Evolutionary conservation across 2,329 filamentous ascomycete genomes (phyloP).

Genomic region (Phialophora verrucosa): DNA sequence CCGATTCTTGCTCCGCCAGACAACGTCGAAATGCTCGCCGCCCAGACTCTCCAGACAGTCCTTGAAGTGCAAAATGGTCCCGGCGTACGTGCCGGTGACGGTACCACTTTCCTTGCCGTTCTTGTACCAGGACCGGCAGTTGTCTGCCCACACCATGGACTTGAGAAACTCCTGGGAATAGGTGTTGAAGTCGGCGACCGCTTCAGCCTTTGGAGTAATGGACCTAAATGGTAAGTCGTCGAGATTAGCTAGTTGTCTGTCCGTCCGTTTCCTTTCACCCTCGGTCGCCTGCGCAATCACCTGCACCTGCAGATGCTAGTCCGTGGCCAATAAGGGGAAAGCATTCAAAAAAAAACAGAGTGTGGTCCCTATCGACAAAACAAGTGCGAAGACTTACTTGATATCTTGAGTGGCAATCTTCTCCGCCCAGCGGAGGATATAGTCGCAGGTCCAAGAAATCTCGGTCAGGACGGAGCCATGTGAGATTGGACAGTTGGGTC

Average conservation of each 20-base stretch:
- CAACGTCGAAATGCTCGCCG: conserved; percentile 40
- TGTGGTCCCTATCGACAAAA: conserved; percentile 30
- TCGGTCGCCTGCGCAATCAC: conserved; percentile 15
- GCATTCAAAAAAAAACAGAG: conserved; percentile 17
- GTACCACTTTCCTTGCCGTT: conserved; percentile 37
- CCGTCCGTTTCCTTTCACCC: conserved; percentile 13
- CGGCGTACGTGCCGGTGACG: conserved; percentile 24
- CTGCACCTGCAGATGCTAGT: conserved; percentile 16
- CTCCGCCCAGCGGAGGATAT: conserved; percentile 36
- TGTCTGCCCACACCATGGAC: conserved; percentile 39
- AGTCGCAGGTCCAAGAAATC: conserved; percentile 36
- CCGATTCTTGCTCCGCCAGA: conserved; percentile 30
- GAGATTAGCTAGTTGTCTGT: conserved; percentile 19
- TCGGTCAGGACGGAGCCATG: conserved; percentile 41
- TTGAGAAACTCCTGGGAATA: conserved; percentile 50
- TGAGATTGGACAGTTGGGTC: conserved; percentile 39
- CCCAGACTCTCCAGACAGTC: conserved; percentile 37
- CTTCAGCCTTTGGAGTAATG: conserved; percentile 32
- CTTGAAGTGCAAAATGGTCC: conserved; percentile 40
- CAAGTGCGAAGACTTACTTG: conserved; percentile 36
- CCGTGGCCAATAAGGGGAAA: conserved; percentile 15
- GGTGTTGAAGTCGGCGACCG: conserved; percentile 44
- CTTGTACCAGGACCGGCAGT: conserved; percentile 54
- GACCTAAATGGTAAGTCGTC: conserved; percentile 33
- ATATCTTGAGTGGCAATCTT: conserved; percentile 36